Base-by-base conservation (phyloP, 2,329 filamentous ascomycete genomes). In the Verticillium dahliae region DNA sequence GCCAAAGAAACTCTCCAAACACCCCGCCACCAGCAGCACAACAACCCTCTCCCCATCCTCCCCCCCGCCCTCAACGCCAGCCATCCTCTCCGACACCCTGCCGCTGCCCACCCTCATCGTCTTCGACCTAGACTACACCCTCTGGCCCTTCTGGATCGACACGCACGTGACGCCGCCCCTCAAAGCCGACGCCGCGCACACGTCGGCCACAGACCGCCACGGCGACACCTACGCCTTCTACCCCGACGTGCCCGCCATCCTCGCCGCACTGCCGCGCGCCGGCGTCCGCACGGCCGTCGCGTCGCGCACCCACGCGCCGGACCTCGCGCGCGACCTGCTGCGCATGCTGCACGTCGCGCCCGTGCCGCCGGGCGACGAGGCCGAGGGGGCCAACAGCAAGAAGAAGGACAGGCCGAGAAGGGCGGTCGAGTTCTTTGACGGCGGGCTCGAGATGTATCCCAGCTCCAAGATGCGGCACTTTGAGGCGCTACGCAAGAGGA, bases 111-210 rank as follows among this genome's bases (percentile, higher is more conserved):
- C 88, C 64, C 83, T 97, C 67, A 84, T 98, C 69, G 90, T 95
- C 65, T 97, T 98, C 78, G 95, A 98, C 74, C 86, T 98, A 65
- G 94, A 98, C 81, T 98, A 97, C 81, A 98, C 95, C 0, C 82
- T 98, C n/a, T 98, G 94, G 95, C 92, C 93, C 4, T 97, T 97
- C 77, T 98, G 94, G 94, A 89, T 96, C 1, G 95, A 98, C 79
- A 97, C 92, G 3, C 93, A 97, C 76, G 90, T 95, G 68, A 85
- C 86, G 31, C 84, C 87, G 6, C 93, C 92, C 0, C 77, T 97
- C 18, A 82, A 83, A 66, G 69, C 80, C 6, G 77, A 80, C 60
- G 61, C 77, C 0, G 65, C 72, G 7, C 74, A 74, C 76, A 78
- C 71, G 63, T 71, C 68, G 65, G 78, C 75, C 60, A 75, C 77